Evolutionary conservation across 164 flowering plant species (phyloP).

Genomic region (Tetrastigma voinierianum): DNA sequence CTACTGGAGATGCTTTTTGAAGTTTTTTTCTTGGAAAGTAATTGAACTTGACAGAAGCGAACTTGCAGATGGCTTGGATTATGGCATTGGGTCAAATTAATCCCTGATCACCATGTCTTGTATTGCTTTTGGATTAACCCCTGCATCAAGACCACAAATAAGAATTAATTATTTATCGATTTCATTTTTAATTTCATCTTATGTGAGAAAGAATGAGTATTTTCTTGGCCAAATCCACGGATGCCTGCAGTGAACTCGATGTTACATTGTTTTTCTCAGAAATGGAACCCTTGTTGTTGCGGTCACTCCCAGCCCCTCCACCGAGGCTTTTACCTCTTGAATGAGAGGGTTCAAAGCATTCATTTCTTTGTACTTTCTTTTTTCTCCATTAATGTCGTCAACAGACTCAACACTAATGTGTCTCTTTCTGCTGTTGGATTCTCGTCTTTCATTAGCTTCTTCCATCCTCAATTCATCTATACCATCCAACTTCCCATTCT

Average conservation of each 20-base stretch:
- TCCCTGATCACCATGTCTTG: slow-evolving; percentile 13
- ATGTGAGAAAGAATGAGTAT: slow-evolving; percentile 1
- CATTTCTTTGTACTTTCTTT: neutral
- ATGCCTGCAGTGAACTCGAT: slow-evolving; percentile 16
- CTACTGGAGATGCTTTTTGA: too few species aligned
- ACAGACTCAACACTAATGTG: neutral
- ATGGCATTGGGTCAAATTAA: slow-evolving; percentile 17
- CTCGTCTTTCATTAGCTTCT: neutral
- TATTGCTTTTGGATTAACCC: slow-evolving; percentile 19
- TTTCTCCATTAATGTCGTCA: too few species aligned
- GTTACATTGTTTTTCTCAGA: neutral
- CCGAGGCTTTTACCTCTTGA: neutral
- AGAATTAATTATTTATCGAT: neutral
- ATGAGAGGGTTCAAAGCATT: neutral
- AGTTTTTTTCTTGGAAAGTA: too few species aligned
- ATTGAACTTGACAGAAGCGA: neutral
- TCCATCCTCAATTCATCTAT: neutral
- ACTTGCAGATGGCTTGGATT: slow-evolving; percentile 27
- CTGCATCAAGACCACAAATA: slow-evolving; percentile 8
- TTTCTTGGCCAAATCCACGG: slow-evolving; percentile 3
- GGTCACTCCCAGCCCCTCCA: neutral
- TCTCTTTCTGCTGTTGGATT: neutral
- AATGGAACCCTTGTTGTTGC: neutral
- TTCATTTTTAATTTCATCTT: too few species aligned
- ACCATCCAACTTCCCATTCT: neutral